A percentile compares a stretch with the other conserved stretches of the same genome.
Conservation (phyloP, 2,329 filamentous ascomycete species). For the Trichoderma sp. region DNA sequence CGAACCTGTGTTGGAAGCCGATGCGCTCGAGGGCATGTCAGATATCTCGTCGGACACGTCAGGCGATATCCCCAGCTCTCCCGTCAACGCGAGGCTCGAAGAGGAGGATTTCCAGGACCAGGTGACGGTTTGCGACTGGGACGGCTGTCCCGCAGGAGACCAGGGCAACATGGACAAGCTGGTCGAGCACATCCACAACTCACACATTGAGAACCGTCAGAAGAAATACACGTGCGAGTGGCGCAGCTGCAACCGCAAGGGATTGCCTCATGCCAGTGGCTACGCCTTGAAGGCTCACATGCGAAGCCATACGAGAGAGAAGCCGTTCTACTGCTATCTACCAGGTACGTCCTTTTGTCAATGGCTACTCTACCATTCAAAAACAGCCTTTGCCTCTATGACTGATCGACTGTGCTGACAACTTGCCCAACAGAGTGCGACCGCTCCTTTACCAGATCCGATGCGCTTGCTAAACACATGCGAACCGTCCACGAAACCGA, state of each 20-base stretch:
- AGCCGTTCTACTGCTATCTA: conserved; percentile 94
- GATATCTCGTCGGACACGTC: conserved; percentile 90
- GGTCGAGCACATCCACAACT: conserved; percentile 84
- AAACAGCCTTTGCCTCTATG: not conserved
- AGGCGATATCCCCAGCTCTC: conserved; percentile 76
- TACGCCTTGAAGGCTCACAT: conserved; percentile 97
- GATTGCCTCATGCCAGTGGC: conserved; percentile 87
- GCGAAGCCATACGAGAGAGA: conserved; percentile 96
- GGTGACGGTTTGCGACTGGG: conserved; percentile 77
- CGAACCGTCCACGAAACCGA: conserved; percentile 98
- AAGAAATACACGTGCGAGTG: conserved; percentile 99
- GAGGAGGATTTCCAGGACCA: conserved; percentile 78
- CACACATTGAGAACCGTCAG: conserved; percentile 89
- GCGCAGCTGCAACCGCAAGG: conserved; percentile 85
- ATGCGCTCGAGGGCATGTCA: conserved; percentile 60
- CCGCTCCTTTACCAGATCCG: conserved; percentile 91
- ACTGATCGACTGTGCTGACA: not conserved
- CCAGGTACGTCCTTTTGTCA: conserved; percentile 63
- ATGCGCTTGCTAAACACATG: conserved; percentile 97
- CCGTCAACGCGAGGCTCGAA: conserved; percentile 65
- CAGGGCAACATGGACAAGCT: conserved; percentile 78
- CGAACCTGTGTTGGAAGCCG: conserved; percentile 50
- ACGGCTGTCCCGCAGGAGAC: conserved; percentile 71
- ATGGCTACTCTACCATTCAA: not conserved
- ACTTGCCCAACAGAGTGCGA: conserved; percentile 73